A percentile compares a stretch with the other conserved stretches of the same genome.
Evolutionary conservation across 495 filamentous ascomycete genomes (phyloP).

Genomic region (Podospora sp.): DNA sequence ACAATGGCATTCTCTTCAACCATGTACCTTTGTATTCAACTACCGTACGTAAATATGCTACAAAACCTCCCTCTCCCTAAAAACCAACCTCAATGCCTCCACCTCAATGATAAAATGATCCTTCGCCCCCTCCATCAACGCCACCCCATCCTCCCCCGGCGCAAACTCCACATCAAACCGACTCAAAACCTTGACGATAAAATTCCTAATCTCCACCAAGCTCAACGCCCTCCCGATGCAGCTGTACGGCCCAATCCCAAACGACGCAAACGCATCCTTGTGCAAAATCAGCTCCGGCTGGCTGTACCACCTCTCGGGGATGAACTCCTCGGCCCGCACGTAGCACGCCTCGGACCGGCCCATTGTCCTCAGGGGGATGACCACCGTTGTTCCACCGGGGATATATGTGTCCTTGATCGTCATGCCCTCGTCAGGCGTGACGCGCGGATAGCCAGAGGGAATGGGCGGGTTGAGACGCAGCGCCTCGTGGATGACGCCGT

Average conservation of each 20-base stretch:
- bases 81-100: slow-evolving; percentile 6
- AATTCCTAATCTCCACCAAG: slow-evolving; percentile 17
- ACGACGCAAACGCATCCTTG: slow-evolving; percentile 18
- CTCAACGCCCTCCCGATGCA: slow-evolving; percentile 15
- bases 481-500: slow-evolving; percentile 38
- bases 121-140: slow-evolving; percentile 21
- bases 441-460: slow-evolving; percentile 26
- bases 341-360: slow-evolving; percentile 15
- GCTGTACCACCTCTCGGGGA: slow-evolving; percentile 20
- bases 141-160: slow-evolving; percentile 10
- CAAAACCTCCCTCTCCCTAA: slow-evolving; percentile 9
- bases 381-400: slow-evolving; percentile 17
- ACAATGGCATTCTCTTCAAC: too few relatives aligned
- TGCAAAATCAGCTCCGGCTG: slow-evolving; percentile 12
- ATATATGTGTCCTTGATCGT: slow-evolving; percentile 47
- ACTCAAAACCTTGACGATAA: slow-evolving; percentile 15
- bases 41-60: not conserved
- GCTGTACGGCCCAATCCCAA: slow-evolving; percentile 8
- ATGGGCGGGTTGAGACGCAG: slow-evolving; percentile 32
- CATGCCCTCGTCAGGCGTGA: slow-evolving; percentile 37
- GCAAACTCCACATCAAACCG: slow-evolving; percentile 17
- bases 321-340: slow-evolving; percentile 8
- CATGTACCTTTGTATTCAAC: too few relatives aligned
- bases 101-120: slow-evolving; percentile 22
- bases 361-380: slow-evolving; percentile 18